phyloP scores from a whole-genome alignment of 306 rosid species.

The Gillenia trifoliata region DNA sequence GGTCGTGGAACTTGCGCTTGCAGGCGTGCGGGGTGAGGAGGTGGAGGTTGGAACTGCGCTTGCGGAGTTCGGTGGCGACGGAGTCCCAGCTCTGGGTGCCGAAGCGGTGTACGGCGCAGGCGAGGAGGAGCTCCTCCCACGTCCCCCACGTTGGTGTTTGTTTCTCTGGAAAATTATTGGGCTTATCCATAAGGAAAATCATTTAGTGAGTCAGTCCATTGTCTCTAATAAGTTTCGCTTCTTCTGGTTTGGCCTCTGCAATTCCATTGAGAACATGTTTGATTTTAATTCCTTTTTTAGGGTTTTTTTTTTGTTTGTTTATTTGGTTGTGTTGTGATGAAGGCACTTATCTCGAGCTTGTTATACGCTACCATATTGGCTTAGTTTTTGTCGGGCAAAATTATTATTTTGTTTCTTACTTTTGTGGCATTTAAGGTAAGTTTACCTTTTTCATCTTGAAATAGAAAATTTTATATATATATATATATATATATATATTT shows the following conservation, averaged over 20 bases:
- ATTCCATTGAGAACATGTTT: not conserved
- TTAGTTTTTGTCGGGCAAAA: not conserved
- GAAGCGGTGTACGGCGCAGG: conserved; percentile 32
- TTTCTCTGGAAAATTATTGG: conserved; percentile 14
- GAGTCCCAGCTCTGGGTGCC: conserved; percentile 29
- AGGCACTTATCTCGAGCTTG: not conserved
- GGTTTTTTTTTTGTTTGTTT: not conserved
- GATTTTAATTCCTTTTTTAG: not conserved
- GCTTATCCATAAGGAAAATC: conserved; percentile 10
- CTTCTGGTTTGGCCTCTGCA: not conserved
- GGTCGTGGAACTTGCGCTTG: conserved; percentile 23
- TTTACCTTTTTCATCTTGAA: not conserved
- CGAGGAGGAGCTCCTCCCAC: conserved; percentile 33
- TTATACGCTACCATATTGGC: not conserved
- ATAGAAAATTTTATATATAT: too few species aligned
- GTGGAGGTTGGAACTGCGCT: conserved; percentile 15
- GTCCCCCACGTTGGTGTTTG: conserved; percentile 28
- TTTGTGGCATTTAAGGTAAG: too few species aligned
- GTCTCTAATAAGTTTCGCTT: not conserved
- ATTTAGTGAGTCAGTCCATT: not conserved
- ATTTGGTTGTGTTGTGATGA: not conserved
- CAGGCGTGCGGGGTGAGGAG: conserved; percentile 22
- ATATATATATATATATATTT: too few species aligned
- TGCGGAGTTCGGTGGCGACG: conserved; percentile 25
- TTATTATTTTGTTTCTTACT: not conserved